Percentiles rank a stretch among this genome's conserved stretches.
These are phyloP conservation scores for Zygosaccharomyces pseudorouxii DNA, from an alignment of 805 yeast genomes.

Conservation along the genomic window DNA sequence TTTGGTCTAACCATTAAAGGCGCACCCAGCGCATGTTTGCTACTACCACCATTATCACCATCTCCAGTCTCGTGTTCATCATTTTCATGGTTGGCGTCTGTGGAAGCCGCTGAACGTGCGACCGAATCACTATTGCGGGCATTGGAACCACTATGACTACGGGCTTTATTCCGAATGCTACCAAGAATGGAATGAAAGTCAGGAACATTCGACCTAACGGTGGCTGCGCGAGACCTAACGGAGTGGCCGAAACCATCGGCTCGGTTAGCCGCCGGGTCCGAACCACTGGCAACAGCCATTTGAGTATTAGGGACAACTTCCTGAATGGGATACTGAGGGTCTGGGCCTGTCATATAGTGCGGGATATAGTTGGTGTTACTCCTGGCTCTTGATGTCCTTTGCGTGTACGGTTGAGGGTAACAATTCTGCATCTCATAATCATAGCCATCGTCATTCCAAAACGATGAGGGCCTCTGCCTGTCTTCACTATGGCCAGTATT, in stretches of 20 bases:
- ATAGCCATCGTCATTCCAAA: constrained; percentile 11
- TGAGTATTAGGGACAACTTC: constrained; percentile 34
- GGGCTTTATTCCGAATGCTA: too few species aligned
- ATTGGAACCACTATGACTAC: too few species aligned
- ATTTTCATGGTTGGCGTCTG: not conserved
- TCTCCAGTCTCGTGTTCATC: not conserved
- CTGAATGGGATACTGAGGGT: constrained; percentile 25
- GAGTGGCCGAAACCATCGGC: not conserved
- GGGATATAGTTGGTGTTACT: constrained; percentile 26
- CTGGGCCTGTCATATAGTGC: constrained; percentile 19
- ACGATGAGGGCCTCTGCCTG: too few species aligned
- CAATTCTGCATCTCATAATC: constrained; percentile 24
- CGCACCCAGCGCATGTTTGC: constrained; percentile 13
- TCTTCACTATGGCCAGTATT: not conserved
- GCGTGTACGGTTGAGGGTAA: constrained; percentile 10
- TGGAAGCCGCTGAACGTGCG: constrained; percentile 5
- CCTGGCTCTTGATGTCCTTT: constrained; percentile 14
- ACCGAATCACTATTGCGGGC: not conserved
- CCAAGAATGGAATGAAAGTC: constrained; percentile 11
- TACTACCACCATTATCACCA: constrained; percentile 2
- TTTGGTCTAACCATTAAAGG: constrained; percentile 37
- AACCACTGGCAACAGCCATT: constrained; percentile 19
- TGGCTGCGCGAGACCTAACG: constrained; percentile 18
- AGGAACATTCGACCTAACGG: constrained; percentile 23
- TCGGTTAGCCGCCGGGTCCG: constrained; percentile 8